Evolutionary conservation across 2,329 filamentous ascomycete genomes (phyloP).

Genomic region (Trichoderma atroviride): DNA sequence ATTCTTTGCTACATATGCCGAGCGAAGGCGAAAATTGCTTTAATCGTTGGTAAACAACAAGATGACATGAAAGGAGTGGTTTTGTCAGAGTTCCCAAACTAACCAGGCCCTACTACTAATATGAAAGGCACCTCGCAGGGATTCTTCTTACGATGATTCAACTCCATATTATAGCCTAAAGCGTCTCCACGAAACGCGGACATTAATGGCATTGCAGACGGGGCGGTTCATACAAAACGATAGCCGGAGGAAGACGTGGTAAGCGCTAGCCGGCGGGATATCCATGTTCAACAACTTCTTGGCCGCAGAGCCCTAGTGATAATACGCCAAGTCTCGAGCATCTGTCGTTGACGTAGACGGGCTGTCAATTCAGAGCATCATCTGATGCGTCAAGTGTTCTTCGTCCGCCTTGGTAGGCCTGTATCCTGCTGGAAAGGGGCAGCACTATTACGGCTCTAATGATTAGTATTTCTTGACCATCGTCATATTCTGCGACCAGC

Average conservation of each 20-base stretch:
- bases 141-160: neutral
- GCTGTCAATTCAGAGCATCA: conserved; percentile 2
- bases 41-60: neutral
- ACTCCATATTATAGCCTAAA: conserved; percentile 11
- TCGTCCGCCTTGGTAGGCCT: neutral
- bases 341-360: conserved; percentile 16
- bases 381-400: neutral
- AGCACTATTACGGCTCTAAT: neutral
- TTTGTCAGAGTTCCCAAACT: neutral
- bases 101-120: neutral
- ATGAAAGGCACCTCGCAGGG: conserved; percentile 12
- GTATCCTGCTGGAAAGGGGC: neutral
- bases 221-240: conserved; percentile 6
- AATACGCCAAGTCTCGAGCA: neutral
- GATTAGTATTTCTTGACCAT: neutral
- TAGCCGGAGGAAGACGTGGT: neutral
- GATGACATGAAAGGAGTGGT: neutral
- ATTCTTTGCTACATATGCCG: conserved; percentile 1
- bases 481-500: neutral
- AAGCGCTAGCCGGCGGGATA: conserved; percentile 15
- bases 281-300: neutral
- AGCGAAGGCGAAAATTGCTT: neutral
- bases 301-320: neutral
- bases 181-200: conserved; percentile 3
- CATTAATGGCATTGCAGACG: neutral